Conservation (phyloP, 2,329 filamentous ascomycete species). For the Xylaria sp. region DNA sequence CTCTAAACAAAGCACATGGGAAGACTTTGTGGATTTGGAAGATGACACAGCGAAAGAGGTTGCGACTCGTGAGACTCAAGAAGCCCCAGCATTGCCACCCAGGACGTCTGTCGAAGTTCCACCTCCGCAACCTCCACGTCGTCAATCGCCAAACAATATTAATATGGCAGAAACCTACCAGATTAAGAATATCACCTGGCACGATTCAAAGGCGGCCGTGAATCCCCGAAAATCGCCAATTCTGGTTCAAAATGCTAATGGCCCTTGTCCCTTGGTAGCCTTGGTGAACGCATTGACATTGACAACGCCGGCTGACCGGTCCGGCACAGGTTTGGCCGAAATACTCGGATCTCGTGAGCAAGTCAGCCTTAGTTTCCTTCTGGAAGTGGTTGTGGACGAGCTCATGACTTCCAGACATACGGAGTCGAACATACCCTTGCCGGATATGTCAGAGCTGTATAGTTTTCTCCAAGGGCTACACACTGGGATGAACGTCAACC, state of each 20-base stretch:
- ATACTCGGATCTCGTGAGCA: conserved; percentile 83
- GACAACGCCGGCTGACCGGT: conserved; percentile 73
- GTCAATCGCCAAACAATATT: conserved; percentile 51
- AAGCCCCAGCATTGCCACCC: conserved; percentile 54
- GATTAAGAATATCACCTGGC: conserved; percentile 91
- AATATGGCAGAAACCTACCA: conserved; percentile 81
- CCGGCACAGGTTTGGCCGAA: conserved; percentile 77
- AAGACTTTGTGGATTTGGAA: conserved; percentile 49
- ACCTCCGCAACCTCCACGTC: conserved; percentile 53
- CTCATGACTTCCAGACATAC: conserved; percentile 81
- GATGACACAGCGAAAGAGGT: conserved; percentile 44
- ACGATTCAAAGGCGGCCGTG: conserved; percentile 69
- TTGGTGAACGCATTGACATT: conserved; percentile 91
- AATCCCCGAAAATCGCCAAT: conserved; percentile 83
- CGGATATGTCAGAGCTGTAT: conserved; percentile 89
- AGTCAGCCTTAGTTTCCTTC: conserved; percentile 83
- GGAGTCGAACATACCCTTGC: conserved; percentile 71
- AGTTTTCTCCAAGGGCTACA: conserved; percentile 87
- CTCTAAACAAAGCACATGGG: conserved; percentile 53
- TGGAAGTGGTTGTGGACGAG: conserved; percentile 93
- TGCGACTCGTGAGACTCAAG: conserved; percentile 28
- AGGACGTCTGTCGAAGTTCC: conserved; percentile 43
- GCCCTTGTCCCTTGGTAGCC: conserved; percentile 91
- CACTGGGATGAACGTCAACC: conserved; percentile 98
- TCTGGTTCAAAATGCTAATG: conserved; percentile 91